These are phyloP conservation scores for Tylopilus orsonianus DNA, from an alignment of 1,284 basidiomycete species.

Conservation along the genomic window DNA sequence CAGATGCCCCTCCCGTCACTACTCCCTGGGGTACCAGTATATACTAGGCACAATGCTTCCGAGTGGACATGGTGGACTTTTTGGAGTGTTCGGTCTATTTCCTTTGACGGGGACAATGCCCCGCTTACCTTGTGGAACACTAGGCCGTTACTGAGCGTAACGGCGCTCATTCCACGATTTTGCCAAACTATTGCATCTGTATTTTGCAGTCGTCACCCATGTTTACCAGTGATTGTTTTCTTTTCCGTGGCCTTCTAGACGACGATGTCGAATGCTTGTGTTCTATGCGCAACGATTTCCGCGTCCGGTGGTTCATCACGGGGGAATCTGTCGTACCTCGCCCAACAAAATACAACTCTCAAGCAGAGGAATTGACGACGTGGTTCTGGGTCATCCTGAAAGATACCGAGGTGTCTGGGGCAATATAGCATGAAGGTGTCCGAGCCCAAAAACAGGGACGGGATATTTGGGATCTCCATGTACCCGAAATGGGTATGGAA, in stretches of 20 bases:
- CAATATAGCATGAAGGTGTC: constrained; percentile 26
- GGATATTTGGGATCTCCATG: constrained; percentile 18
- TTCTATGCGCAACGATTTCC: constrained; percentile 33
- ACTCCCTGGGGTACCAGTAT: too few relatives aligned
- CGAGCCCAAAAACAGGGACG: constrained; percentile 32
- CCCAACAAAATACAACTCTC: constrained; percentile 25
- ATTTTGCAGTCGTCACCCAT: constrained; percentile 3
- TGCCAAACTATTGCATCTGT: neutral
- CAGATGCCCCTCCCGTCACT: too few relatives aligned
- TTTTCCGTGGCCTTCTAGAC: constrained; percentile 11
- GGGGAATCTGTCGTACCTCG: constrained; percentile 30
- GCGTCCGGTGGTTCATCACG: constrained; percentile 30
- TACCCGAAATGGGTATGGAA: constrained; percentile 26
- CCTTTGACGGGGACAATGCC: neutral
- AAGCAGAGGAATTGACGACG: constrained; percentile 28
- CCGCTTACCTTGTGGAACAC: neutral
- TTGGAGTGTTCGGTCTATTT: neutral
- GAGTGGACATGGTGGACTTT: constrained; percentile 1
- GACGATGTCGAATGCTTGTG: constrained; percentile 19
- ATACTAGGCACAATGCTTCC: too few relatives aligned
- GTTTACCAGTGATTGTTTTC: constrained; percentile 22
- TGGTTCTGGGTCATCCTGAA: constrained; percentile 31
- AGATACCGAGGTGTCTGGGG: constrained; percentile 32
- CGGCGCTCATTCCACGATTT: neutral
- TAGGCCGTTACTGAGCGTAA: neutral